Base-by-base conservation (phyloP, 495 filamentous ascomycete species). In the Neurospora hispaniola region DNA sequence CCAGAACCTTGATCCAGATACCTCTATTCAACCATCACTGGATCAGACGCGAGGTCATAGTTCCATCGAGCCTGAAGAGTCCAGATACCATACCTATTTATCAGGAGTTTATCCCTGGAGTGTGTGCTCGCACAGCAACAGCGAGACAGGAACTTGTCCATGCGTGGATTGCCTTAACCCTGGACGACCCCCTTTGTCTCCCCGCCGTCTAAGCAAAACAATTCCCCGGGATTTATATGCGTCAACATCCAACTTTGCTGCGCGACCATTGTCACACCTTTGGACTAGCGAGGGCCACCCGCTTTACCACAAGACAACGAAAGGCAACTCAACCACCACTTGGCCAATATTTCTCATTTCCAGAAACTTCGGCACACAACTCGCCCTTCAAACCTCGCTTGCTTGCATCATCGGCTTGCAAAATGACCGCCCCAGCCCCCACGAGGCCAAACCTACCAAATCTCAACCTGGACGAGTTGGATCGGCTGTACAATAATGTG, bases 401-500 rank as follows among this genome's bases (percentile, higher is more conserved):
- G 54, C 54, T 66, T 66, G 54, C 54, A 66, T 66, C 54, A 66
- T 35, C 54, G 27, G 54, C 54, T 66, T 18, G n/a, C 71, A 78
- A 59, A 14, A 86, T 86, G 85, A 77, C 83, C 6, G 74, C 76
- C 59, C 73, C 74, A 39, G 82, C 74, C 54, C 77, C 70, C 46
- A 77, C 46, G 71, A 79, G 11, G 77, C 84, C 72, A 27, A 35
- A 66, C 54, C 27, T 66, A 77, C 84, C 71, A 27, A 35, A 66
- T 27, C 27, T 66, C 54, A 66, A 66, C 54, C 71, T 87, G 31
- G 81, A 86, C 69, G 71, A 79, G 42, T 75, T 87, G 31, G 80
- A 85, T 72, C 77, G 81, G 42, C 82, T 83, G 76, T 78, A 86
- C 71, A 84, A 84, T 71, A 84, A 84, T 48, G 80, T 87, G 73